These are phyloP conservation scores for Malus hybrid DNA, from an alignment of 331 rosid genomes.

Conservation along the genomic window DNA sequence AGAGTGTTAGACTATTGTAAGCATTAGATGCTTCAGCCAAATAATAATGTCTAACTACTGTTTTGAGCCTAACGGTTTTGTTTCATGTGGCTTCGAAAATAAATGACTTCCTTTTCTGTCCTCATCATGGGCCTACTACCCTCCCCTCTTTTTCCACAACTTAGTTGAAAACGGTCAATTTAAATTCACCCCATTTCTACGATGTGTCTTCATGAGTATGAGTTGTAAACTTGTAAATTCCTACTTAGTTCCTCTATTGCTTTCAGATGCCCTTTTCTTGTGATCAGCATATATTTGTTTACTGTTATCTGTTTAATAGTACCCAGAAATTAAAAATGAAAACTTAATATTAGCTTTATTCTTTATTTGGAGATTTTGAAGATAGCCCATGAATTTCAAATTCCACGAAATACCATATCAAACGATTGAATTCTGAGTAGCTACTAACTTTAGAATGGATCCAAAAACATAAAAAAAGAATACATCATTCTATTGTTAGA, in stretches of 20 bases:
- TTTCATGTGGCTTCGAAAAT: constrained; percentile 8
- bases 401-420: background rate
- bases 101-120: background rate
- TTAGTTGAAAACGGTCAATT: too few relatives aligned
- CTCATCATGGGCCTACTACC: background rate
- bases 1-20: background rate
- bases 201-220: background rate
- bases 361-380: background rate
- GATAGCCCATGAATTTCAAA: background rate
- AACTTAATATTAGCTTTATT: background rate
- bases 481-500: background rate
- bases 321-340: background rate
- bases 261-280: background rate
- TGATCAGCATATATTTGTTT: background rate
- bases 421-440: background rate
- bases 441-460: background rate
- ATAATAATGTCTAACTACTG: background rate
- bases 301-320: background rate
- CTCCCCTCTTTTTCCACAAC: background rate
- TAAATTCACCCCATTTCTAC: too few relatives aligned
- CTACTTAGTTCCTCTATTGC: background rate
- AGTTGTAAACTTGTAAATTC: background rate
- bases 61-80: background rate
- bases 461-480: background rate
- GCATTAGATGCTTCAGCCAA: background rate